Evolutionary conservation across 1,284 basidiomycete genomes (phyloP).

Genomic region (Ustilago nuda): DNA sequence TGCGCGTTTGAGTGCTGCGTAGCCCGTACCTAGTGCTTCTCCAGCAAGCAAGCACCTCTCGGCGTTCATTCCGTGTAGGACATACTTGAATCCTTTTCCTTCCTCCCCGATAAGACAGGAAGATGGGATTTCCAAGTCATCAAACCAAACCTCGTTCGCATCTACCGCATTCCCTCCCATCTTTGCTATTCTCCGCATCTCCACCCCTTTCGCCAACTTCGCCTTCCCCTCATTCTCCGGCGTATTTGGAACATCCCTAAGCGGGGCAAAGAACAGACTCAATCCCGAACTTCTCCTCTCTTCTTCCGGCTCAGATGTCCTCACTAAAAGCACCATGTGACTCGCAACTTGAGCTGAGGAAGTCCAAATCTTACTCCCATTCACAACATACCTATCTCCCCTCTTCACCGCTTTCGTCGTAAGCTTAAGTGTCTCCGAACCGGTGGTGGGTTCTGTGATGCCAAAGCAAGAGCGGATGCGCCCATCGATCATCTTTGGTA

Average conservation of each 20-base stretch:
- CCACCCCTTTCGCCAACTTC: conserved; percentile 49
- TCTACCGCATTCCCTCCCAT: conserved; percentile 70
- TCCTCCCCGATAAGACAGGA: conserved; percentile 68
- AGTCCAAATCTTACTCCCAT: conserved; percentile 67
- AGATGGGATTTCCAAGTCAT: conserved; percentile 67
- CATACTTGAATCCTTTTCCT: conserved; percentile 70
- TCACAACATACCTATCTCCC: conserved; percentile 60
- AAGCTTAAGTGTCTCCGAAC: conserved; percentile 67
- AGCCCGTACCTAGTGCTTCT: conserved; percentile 70
- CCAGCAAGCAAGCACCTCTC: conserved; percentile 71
- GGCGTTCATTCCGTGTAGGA: conserved; percentile 68
- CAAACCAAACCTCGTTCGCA: conserved; percentile 69
- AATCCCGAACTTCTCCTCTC: conserved; percentile 61
- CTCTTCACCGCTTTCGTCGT: conserved; percentile 59
- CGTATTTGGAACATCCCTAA: conserved; percentile 36
- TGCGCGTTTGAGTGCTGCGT: conserved; percentile 50
- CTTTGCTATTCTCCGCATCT: conserved; percentile 67
- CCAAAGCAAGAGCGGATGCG: conserved; percentile 69
- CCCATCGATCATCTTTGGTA: conserved; percentile 69
- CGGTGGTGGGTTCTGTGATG: conserved; percentile 69
- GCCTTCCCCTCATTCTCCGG: conserved; percentile 27
- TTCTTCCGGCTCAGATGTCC: conserved; percentile 62
- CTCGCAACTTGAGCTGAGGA: conserved; percentile 66
- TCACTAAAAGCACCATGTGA: conserved; percentile 67
- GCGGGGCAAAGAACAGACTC: conserved; percentile 54